These are phyloP conservation scores for Agaricus blazei DNA, from an alignment of 768 basidiomycete genomes.

Conservation along the genomic window DNA sequence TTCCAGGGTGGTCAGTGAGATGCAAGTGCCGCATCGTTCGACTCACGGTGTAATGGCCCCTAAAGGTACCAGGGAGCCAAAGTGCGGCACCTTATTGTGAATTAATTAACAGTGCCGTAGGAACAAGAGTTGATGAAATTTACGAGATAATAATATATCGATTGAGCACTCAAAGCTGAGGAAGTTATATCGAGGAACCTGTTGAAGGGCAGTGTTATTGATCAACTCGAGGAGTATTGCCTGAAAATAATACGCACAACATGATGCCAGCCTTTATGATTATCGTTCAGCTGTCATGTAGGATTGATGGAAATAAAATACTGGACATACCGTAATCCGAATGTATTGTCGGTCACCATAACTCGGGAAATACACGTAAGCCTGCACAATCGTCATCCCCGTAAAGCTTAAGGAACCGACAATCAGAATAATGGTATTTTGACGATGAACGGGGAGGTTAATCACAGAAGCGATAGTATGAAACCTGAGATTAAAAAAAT, in stretches of 20 bases:
- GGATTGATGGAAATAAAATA: not conserved
- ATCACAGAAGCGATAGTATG: conserved; percentile 20
- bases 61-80: conserved; percentile 33
- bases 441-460: not conserved
- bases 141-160: conserved; percentile 41
- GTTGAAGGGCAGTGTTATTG: conserved; percentile 1
- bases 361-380: conserved; percentile 33
- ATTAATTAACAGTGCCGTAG: not conserved
- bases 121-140: not conserved
- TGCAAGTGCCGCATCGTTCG: conserved; percentile 5
- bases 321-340: conserved; percentile 23
- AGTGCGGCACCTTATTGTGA: conserved; percentile 34
- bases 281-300: not conserved
- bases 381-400: conserved; percentile 37
- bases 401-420: conserved; percentile 21
- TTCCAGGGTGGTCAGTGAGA: not conserved
- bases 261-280: conserved; percentile 19
- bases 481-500: conserved; percentile 16
- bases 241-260: conserved; percentile 17
- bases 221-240: not conserved
- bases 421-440: not conserved
- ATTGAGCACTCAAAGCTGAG: conserved; percentile 35
- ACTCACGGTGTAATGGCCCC: conserved; percentile 33
- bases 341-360: conserved; percentile 22
- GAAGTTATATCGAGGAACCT: conserved; percentile 33